Evolutionary conservation across 306 rosid genomes (phyloP).

Genomic region (Fragaria nilgerrensis): DNA sequence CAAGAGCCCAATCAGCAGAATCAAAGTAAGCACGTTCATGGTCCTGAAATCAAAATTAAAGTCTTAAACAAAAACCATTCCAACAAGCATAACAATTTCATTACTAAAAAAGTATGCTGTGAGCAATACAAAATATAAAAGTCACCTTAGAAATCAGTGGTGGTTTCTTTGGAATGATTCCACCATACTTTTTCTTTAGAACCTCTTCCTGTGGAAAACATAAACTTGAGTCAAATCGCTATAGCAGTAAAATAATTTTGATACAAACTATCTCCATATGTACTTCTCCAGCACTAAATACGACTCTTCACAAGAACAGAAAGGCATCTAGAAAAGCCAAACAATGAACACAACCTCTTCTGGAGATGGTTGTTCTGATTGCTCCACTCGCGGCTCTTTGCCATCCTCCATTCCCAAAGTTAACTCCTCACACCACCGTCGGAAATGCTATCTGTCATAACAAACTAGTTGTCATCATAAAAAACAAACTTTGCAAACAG

Average conservation of each 20-base stretch:
- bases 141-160: slow-evolving; percentile 92
- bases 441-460: slow-evolving; percentile 31
- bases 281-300: background rate
- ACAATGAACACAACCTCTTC: slow-evolving; percentile 53
- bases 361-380: slow-evolving; percentile 36
- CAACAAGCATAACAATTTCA: background rate
- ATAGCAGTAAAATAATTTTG: background rate
- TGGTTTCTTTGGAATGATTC: slow-evolving; percentile 77
- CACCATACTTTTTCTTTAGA: slow-evolving; percentile 91
- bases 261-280: background rate
- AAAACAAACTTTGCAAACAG: background rate
- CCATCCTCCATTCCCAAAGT: slow-evolving; percentile 55
- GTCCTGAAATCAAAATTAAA: slow-evolving; percentile 53
- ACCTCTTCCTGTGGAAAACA: slow-evolving; percentile 58
- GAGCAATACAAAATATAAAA: background rate
- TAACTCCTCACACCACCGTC: slow-evolving; percentile 34
- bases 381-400: slow-evolving; percentile 47
- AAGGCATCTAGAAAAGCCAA: slow-evolving; percentile 2
- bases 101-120: background rate
- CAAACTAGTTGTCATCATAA: slow-evolving; percentile 1
- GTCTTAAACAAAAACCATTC: slow-evolving; percentile 19
- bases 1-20: slow-evolving; percentile 99
- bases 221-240: slow-evolving; percentile 24
- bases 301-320: slow-evolving; percentile 2
- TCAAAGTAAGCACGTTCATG: slow-evolving; percentile 98